Evolutionary conservation across 805 yeast genomes (phyloP).

Genomic region (Candida pini): DNA sequence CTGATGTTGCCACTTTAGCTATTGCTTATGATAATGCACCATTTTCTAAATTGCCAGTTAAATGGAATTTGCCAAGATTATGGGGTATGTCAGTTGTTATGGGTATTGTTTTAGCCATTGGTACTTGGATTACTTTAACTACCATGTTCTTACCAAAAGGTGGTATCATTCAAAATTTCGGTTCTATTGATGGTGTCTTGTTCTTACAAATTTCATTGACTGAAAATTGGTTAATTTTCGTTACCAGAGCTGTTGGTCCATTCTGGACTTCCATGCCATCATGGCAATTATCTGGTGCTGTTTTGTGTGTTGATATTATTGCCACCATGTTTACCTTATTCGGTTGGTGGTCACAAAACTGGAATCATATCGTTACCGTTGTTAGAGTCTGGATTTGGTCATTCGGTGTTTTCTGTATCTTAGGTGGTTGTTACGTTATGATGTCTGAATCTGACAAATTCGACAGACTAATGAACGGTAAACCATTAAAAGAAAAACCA

Average conservation of each 20-base stretch:
- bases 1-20: conserved; percentile 93
- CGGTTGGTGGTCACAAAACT: conserved; percentile 95
- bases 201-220: conserved; percentile 87
- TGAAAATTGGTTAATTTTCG: conserved; percentile 92
- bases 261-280: conserved; percentile 94
- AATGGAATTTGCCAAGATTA: conserved; percentile 90
- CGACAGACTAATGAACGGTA: conserved; percentile 76
- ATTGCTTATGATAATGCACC: conserved; percentile 73
- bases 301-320: conserved; percentile 74
- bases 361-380: conserved; percentile 89
- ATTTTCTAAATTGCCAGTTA: conserved; percentile 80
- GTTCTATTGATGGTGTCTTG: conserved; percentile 82
- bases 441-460: conserved; percentile 71
- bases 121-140: conserved; percentile 88
- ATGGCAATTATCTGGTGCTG: conserved; percentile 91
- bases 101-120: conserved; percentile 76
- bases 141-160: conserved; percentile 81
- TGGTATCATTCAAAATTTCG: conserved; percentile 91
- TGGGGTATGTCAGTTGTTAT: conserved; percentile 88
- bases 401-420: conserved; percentile 86
- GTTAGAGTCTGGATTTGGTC: conserved; percentile 89
- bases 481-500: conserved; percentile 45
- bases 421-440: conserved; percentile 90
- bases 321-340: conserved; percentile 83
- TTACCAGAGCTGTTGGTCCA: conserved; percentile 93